These are phyloP conservation scores for Mycena chlorophos DNA, from an alignment of 768 basidiomycete genomes.

Conservation along the genomic window DNA sequence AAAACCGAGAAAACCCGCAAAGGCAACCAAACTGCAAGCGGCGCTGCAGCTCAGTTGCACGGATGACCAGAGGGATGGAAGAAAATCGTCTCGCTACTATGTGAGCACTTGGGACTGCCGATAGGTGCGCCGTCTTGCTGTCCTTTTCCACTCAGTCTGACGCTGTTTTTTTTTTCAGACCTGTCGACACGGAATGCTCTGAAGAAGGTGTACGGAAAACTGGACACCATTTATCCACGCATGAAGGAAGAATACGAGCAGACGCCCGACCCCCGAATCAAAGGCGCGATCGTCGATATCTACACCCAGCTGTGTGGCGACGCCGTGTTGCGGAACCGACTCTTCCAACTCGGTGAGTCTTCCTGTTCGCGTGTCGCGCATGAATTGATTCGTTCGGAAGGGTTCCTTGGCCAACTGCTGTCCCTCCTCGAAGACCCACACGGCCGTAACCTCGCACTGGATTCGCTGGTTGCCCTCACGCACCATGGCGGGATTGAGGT, in stretches of 20 bases:
- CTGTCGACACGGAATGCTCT: background rate
- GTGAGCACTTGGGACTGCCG: background rate
- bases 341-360: slow-evolving; percentile 38
- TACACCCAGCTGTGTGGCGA: slow-evolving; percentile 48
- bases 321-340: slow-evolving; percentile 40
- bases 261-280: slow-evolving; percentile 31
- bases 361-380: background rate
- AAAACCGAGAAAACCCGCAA: no score
- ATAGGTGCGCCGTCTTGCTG: background rate
- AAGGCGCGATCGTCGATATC: slow-evolving; percentile 42
- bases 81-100: background rate
- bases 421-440: slow-evolving; percentile 37
- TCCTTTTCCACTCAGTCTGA: background rate
- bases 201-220: background rate
- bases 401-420: slow-evolving; percentile 41
- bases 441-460: slow-evolving; percentile 38
- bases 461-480: slow-evolving; percentile 41
- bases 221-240: slow-evolving; percentile 35
- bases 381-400: slow-evolving; percentile 24
- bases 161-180: background rate
- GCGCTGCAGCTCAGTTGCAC: no score
- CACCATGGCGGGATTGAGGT: slow-evolving; percentile 42
- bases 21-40: no score
- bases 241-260: slow-evolving; percentile 37
- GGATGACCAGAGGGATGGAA: background rate